Evolutionary conservation across 192 early-diverging fungal genomes (phyloP).

Genomic region (Gryganskiella cystojenkinii): DNA sequence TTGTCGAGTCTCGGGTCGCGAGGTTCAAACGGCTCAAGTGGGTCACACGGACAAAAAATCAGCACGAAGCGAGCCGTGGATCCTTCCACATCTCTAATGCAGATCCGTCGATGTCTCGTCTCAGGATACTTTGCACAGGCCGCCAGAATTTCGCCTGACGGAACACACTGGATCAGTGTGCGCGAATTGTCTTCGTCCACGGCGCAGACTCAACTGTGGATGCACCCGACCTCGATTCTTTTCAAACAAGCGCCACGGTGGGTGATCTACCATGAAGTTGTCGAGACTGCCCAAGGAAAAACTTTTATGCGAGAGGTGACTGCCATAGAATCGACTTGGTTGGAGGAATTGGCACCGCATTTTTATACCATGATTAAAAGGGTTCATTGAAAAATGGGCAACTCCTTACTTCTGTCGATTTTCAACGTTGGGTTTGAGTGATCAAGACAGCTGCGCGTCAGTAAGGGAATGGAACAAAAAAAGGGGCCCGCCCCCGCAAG

Average conservation of each 20-base stretch:
- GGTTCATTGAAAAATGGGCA: neutral
- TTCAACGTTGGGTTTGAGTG: too few relatives aligned
- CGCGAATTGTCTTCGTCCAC: constrained; percentile 42
- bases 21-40: too few relatives aligned
- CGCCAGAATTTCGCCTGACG: constrained; percentile 73
- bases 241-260: constrained; percentile 92
- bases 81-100: neutral
- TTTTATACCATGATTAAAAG: constrained; percentile 66
- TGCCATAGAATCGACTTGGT: constrained; percentile 91
- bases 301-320: constrained; percentile 97
- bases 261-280: constrained; percentile 95
- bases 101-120: constrained; percentile 75
- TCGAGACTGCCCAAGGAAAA: constrained; percentile 87
- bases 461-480: too few relatives aligned
- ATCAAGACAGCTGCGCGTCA: too few relatives aligned
- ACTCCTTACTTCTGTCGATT: neutral
- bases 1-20: constrained; percentile 33
- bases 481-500: too few relatives aligned
- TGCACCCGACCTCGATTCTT: constrained; percentile 93
- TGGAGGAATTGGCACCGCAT: constrained; percentile 94
- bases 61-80: constrained; percentile 42
- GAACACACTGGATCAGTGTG: constrained; percentile 72
- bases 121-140: constrained; percentile 84
- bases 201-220: constrained; percentile 49
- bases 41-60: too few relatives aligned